Conservation (phyloP, 352 stramenopile genomes). For the Phytophthora fragariae region DNA sequence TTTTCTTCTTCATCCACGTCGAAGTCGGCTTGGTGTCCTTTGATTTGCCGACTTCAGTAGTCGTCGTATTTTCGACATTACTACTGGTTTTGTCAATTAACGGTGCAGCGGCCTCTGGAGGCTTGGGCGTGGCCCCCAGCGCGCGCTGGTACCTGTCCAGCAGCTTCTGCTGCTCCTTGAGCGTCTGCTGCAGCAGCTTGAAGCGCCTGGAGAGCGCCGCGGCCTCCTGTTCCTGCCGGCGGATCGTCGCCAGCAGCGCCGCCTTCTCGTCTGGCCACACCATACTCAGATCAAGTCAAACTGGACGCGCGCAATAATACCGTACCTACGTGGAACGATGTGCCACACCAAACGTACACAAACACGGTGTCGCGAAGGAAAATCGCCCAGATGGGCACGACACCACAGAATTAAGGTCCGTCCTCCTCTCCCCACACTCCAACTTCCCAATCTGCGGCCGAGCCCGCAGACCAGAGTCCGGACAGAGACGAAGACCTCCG, state of each 20-base stretch:
- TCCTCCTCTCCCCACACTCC: too few species aligned
- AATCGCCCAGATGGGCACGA: not conserved
- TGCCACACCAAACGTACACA: not conserved
- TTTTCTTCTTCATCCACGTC: constrained; percentile 34
- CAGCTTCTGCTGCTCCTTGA: constrained; percentile 76
- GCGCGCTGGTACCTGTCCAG: constrained; percentile 72
- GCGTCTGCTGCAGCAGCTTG: constrained; percentile 66
- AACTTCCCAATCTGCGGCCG: too few species aligned
- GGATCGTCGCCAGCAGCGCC: constrained; percentile 56
- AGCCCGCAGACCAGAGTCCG: too few species aligned
- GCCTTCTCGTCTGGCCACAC: constrained; percentile 58
- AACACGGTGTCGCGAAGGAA: not conserved
- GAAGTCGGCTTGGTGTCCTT: constrained; percentile 4
- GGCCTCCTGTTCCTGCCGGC: constrained; percentile 49
- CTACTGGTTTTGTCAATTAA: constrained; percentile 23
- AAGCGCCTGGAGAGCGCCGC: constrained; percentile 57
- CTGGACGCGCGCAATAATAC: constrained; percentile 17
- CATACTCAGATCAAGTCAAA: constrained; percentile 34
- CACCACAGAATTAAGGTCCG: not conserved
- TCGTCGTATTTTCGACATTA: not conserved
- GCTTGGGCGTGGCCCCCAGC: constrained; percentile 20
- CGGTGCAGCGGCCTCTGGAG: too few species aligned
- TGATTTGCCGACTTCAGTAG: not conserved
- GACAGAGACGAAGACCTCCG: too few species aligned
- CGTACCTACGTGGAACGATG: too few species aligned